Evolutionary conservation across 352 stramenopile genomes (phyloP), one percentile per base, ranked within the genome.

Genomic region (Aphanomyces invadans): DNA sequence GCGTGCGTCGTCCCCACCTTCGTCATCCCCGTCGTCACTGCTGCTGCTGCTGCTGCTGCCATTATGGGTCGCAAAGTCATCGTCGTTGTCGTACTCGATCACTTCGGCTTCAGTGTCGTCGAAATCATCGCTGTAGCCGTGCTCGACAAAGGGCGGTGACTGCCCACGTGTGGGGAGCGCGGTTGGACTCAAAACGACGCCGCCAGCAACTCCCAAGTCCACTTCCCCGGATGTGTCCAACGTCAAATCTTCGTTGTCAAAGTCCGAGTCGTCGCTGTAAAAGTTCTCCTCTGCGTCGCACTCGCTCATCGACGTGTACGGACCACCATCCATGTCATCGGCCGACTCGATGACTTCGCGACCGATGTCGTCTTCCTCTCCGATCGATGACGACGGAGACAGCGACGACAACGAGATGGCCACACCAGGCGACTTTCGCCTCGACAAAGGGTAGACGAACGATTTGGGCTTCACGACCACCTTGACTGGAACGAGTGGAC

Each of bases 271-370:
- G 59, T 90, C 82, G 53, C 80, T 90, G 75, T 92, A 92, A 68
- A 88, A 91, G 67, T 90, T 92, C 57, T 92, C 84, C 62, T 91
- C 81, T 0, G 76, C 80, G 26, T 87, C 84, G 70, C 88, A 90
- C n/a, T 88, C 79, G 71, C 80, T 89, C 48, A 78, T 69, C 0
- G 82, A 91, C 17, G 80, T 82, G 67, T 87, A 80, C 3, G 25
- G 70, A 32, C 85, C 78, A 15, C 74, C 72, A n/a, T n/a, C n/a
- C n/a, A n/a, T n/a, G n/a, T 76, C 68, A 39, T 79, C 74, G 19
- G 51, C 62, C n/a, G 71, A 78, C 21, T 64, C 55, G 33, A 42
- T 42, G 7, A 42, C 15, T 42, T 15, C 36, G 7, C 15, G 36
- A 42, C 36, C 15, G 45, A 28, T 53, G 45, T 57, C 49, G 3